Conservation (phyloP, 345 rosid species). For the Moricandia moricandioides region DNA sequence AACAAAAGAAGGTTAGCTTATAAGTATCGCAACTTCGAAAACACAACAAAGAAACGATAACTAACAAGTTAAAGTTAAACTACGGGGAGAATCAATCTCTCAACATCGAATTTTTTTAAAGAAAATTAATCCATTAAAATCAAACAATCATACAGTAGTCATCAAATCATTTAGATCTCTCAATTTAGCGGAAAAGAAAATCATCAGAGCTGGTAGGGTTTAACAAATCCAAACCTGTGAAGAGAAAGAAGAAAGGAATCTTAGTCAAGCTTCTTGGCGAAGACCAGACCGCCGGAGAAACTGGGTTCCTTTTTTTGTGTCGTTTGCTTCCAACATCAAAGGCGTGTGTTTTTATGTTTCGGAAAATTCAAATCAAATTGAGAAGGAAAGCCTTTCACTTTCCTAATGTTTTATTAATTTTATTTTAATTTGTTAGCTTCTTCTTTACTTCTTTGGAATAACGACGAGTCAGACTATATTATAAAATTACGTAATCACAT, state of each 20-base stretch:
- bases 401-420: too few species aligned
- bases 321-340: slow-evolving; percentile 24
- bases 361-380: slow-evolving; percentile 22
- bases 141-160: background rate
- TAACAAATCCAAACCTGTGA: background rate
- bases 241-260: background rate
- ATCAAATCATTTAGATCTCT: slow-evolving; percentile 20
- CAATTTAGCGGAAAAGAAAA: background rate
- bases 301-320: slow-evolving; percentile 18
- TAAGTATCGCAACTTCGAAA: background rate
- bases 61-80: slow-evolving; percentile 17
- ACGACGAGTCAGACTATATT: slow-evolving; percentile 23
- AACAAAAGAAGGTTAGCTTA: slow-evolving; percentile 15
- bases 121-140: background rate
- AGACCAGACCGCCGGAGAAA: slow-evolving; percentile 10
- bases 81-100: background rate
- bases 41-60: slow-evolving; percentile 7
- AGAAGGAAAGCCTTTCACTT: background rate
- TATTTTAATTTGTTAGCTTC: background rate
- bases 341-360: slow-evolving; percentile 24
- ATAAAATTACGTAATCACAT: background rate
- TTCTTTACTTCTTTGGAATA: slow-evolving; percentile 24
- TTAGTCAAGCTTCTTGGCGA: background rate
- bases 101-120: background rate
- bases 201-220: background rate